A percentile compares a stretch with the other conserved stretches of the same genome.
These are phyloP conservation scores for Wickerhamiella shivajii DNA, from an alignment of 805 yeast genomes.

Conservation along the genomic window DNA sequence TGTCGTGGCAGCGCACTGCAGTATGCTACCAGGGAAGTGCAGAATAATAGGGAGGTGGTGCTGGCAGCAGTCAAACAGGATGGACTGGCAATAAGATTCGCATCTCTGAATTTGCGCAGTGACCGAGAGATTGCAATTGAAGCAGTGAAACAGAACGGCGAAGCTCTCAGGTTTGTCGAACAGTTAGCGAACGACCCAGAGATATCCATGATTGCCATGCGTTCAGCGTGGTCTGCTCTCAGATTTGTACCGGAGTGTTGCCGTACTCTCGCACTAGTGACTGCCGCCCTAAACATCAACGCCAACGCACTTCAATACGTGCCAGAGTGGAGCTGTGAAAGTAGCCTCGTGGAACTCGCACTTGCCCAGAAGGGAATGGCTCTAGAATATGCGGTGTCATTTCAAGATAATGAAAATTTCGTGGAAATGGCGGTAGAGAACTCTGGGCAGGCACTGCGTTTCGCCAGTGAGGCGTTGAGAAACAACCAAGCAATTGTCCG, in stretches of 20 bases:
- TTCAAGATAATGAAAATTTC: too few species aligned
- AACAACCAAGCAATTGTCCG: background rate
- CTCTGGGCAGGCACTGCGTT: slow-evolving; percentile 1
- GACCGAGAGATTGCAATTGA: slow-evolving; percentile 1
- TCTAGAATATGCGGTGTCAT: too few species aligned
- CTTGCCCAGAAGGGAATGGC: too few species aligned
- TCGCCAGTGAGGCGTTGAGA: background rate
- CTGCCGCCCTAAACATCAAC: too few species aligned
- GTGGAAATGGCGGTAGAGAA: too few species aligned
- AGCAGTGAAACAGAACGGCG: slow-evolving; percentile 1
- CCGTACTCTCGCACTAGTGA: too few species aligned
- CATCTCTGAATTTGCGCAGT: background rate
- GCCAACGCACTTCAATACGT: too few species aligned
- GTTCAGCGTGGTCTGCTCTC: background rate
- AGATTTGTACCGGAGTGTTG: slow-evolving; percentile 1
- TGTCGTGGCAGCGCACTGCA: background rate
- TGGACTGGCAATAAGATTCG: background rate
- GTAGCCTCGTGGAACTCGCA: too few species aligned
- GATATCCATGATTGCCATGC: slow-evolving; percentile 1
- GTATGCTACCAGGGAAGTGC: background rate
- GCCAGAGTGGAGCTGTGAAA: too few species aligned
- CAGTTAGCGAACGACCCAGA: background rate
- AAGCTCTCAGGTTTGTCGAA: slow-evolving; percentile 1
- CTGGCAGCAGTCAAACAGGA: slow-evolving; percentile 3
- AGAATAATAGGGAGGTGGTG: background rate